Evolutionary conservation across 768 basidiomycete species (phyloP).

Genomic region (Candolleomyces efflorescens): DNA sequence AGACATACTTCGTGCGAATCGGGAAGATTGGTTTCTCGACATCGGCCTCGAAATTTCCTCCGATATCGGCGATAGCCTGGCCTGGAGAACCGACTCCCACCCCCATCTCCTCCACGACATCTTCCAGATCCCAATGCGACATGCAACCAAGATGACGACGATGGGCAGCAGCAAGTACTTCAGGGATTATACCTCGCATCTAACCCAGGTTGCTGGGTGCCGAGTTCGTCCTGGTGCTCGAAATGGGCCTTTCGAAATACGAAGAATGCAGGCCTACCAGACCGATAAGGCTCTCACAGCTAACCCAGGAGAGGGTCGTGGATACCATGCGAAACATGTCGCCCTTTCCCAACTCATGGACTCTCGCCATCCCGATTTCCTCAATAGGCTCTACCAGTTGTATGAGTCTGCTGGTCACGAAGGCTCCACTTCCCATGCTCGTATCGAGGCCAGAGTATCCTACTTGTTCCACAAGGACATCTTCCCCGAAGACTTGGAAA

Average conservation of each 20-base stretch:
- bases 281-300: constrained; percentile 30
- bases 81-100: constrained; percentile 28
- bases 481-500: neutral
- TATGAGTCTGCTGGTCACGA: constrained; percentile 15
- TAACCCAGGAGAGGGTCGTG: constrained; percentile 9
- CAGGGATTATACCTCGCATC: constrained; percentile 23
- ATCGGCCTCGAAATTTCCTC: constrained; percentile 24
- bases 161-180: constrained; percentile 18
- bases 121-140: constrained; percentile 5
- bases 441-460: constrained; percentile 24
- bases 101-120: constrained; percentile 14
- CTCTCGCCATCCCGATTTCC: constrained; percentile 1
- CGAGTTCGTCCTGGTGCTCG: constrained; percentile 19
- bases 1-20: neutral
- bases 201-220: constrained; percentile 27
- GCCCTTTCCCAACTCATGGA: constrained; percentile 15
- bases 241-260: constrained; percentile 11
- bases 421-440: constrained; percentile 18
- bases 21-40: constrained; percentile 24
- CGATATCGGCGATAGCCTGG: constrained; percentile 15
- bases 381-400: constrained; percentile 13
- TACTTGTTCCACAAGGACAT: neutral
- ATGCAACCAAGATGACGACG: constrained; percentile 18
- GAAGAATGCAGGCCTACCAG: constrained; percentile 27
- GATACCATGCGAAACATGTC: constrained; percentile 17